Evolutionary conservation across 345 rosid genomes (phyloP).

Genomic region (Bruguiera parviflora): DNA sequence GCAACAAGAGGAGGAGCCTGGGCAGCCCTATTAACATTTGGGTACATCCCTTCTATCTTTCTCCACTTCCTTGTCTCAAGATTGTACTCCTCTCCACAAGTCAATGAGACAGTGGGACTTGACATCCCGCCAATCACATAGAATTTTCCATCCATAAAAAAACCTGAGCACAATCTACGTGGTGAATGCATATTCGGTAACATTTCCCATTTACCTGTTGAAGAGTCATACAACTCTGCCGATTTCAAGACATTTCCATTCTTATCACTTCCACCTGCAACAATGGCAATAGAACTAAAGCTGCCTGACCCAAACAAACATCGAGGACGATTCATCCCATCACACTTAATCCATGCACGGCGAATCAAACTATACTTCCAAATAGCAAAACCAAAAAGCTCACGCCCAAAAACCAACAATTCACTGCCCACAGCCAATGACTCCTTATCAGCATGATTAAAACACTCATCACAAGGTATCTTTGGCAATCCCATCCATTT

Average conservation of each 20-base stretch:
- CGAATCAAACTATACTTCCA: constrained; percentile 66
- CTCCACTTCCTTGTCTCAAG: constrained; percentile 62
- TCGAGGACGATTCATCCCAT: constrained; percentile 64
- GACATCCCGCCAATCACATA: constrained; percentile 81
- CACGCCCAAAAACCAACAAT: constrained; percentile 73
- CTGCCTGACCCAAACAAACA: constrained; percentile 81
- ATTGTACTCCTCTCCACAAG: constrained; percentile 71
- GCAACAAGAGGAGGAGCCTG: constrained; percentile 85
- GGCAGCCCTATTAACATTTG: constrained; percentile 69
- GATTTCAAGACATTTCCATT: constrained; percentile 54
- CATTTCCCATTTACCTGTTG: constrained; percentile 62
- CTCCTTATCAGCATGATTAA: constrained; percentile 76
- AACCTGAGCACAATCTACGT: constrained; percentile 71
- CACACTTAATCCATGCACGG: constrained; percentile 61
- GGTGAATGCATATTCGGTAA: constrained; percentile 66
- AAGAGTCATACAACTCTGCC: constrained; percentile 66
- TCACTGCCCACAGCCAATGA: constrained; percentile 72
- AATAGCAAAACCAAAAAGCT: constrained; percentile 58
- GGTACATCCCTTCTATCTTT: constrained; percentile 70
- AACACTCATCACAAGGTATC: constrained; percentile 84
- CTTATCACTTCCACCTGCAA: constrained; percentile 74
- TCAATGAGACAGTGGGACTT: constrained; percentile 49
- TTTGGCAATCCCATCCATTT: constrained; percentile 76
- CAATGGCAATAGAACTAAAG: constrained; percentile 56
- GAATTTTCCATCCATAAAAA: constrained; percentile 80